Evolutionary conservation across 129 eudicot species (phyloP), one percentile per base, ranked within the genome.

Genomic region (Gnaphalium uliginosum): DNA sequence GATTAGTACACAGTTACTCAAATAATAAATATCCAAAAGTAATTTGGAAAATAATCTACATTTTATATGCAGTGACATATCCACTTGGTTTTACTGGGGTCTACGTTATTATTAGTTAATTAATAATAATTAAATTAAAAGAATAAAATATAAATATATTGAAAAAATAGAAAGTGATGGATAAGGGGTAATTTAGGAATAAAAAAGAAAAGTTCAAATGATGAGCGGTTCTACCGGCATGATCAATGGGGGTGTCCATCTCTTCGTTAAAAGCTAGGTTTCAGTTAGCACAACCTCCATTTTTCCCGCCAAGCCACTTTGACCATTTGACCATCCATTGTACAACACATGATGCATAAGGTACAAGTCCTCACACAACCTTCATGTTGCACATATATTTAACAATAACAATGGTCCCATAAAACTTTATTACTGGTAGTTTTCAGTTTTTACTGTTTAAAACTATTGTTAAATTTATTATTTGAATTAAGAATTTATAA

Each of bases 161-260:
- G 0, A 3, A 41, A 26, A 17, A 27, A n/a, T 27, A 57, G 63
- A 79, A 66, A 66, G 83, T 56, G 75, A 73, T 57, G 68, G 83
- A 80, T 80, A 80, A 80, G 75, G 79, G 83, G 83, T 66, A 73
- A 35, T 80, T 80, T 80, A 22, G 83, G 79, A 56, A 73, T 0
- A 8, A 57, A 57, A 27, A 14, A 0, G 30, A 26, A 66, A 27
- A 24, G 19, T 53, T 66, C 54, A 79, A 66, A 56, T 66, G 79
- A 80, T 57, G 83, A 80, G 78, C 83, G 83, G 83, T 73, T 80
- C 79, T 80, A 80, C 29, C 83, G 83, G 83, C 83, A 80, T 73
- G 78, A 80, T 80, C 74, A 73, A 74, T 51, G 83, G 79, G 75
- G 39, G 68, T 53, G 43, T 65, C 83, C 70, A 79, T 75, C 69